Percentiles rank a stretch among this genome's conserved stretches.
Conservation (phyloP, 306 rosid species). For the Carpinus fangiana region DNA sequence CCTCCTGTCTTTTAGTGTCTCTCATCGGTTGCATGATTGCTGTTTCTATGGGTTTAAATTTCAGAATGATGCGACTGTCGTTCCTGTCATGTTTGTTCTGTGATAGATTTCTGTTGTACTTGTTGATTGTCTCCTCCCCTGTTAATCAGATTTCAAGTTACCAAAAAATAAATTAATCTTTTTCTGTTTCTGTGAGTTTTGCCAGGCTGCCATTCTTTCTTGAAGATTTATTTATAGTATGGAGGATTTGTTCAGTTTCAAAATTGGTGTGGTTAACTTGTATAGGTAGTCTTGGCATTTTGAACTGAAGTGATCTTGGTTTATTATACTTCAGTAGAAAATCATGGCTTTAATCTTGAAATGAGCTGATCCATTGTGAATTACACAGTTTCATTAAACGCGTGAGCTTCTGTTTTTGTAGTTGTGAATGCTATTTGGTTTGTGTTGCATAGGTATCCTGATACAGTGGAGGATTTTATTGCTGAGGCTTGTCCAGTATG, state of each 20-base stretch:
- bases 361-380: not conserved
- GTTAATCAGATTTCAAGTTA: too few relatives aligned
- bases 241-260: not conserved
- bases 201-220: too few relatives aligned
- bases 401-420: not conserved
- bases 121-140: too few relatives aligned
- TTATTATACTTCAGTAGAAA: not conserved
- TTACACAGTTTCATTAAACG: not conserved
- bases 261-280: not conserved
- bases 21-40: too few relatives aligned
- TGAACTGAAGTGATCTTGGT: not conserved
- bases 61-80: too few relatives aligned
- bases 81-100: too few relatives aligned
- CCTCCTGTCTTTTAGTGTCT: not conserved
- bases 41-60: too few relatives aligned
- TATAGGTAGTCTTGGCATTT: not conserved
- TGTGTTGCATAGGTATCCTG: conserved; percentile 67
- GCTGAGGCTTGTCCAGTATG: conserved; percentile 76
- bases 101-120: too few relatives aligned
- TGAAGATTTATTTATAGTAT: too few relatives aligned
- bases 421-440: not conserved
- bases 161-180: too few relatives aligned
- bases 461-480: conserved; percentile 40
- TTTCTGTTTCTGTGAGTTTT: too few relatives aligned
- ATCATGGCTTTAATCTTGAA: not conserved